phyloP scores from a whole-genome alignment of 352 stramenopile species.

The Pythium utonaiense region DNA sequence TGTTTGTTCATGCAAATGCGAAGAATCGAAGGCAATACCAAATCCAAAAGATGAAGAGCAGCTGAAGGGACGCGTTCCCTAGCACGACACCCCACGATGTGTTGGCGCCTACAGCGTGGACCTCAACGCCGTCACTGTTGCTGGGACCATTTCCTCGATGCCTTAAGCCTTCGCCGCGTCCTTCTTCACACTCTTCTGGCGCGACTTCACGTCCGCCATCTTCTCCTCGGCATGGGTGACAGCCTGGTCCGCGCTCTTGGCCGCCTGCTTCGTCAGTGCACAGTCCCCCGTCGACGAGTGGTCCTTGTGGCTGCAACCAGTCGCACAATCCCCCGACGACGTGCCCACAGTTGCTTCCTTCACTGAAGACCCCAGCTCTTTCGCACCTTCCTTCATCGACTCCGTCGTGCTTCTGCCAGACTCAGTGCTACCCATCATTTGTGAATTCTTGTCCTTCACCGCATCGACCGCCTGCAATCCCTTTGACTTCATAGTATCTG shows the following conservation, averaged over 20 bases:
- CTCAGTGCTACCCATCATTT: conserved; percentile 2
- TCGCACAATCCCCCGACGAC: conserved; percentile 27
- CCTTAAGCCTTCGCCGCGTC: conserved; percentile 24
- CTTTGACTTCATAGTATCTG: too few relatives aligned
- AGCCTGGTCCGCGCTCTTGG: conserved; percentile 13
- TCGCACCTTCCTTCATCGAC: conserved; percentile 16
- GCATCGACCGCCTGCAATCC: too few relatives aligned
- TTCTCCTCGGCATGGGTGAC: conserved; percentile 26
- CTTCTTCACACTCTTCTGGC: conserved; percentile 27
- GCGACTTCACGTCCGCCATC: conserved; percentile 24
- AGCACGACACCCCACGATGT: background rate
- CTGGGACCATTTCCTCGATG: conserved; percentile 8
- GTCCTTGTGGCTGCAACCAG: conserved; percentile 21
- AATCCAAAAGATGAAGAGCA: conserved; percentile 23
- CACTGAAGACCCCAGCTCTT: conserved; percentile 12
- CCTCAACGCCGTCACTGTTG: conserved; percentile 2
- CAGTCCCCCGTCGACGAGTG: conserved; percentile 14
- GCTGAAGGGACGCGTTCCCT: background rate
- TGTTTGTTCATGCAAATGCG: conserved; percentile 14
- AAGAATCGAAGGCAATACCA: conserved; percentile 26
- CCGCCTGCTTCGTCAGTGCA: conserved; percentile 14
- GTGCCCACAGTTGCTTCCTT: conserved; percentile 28
- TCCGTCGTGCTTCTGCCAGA: conserved; percentile 6
- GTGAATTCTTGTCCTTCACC: conserved; percentile 18
- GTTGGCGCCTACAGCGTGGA: conserved; percentile 9